Base-by-base conservation (phyloP, 495 filamentous ascomycete species). In the Chaetomium cochliodes region DNA sequence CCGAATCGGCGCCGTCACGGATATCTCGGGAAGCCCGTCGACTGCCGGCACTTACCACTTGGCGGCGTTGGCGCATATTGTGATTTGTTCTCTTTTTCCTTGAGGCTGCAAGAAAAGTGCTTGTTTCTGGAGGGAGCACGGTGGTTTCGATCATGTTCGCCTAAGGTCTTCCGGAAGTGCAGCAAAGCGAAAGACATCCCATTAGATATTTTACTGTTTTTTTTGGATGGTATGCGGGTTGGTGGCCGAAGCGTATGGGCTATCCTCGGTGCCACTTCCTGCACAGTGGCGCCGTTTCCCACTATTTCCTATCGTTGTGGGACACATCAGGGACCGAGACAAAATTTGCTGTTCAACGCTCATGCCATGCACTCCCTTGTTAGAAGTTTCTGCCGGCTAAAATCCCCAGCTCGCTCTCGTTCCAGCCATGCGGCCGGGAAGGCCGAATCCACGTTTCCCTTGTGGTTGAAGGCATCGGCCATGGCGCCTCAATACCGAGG, bases 1-100 rank as follows among this genome's bases (percentile, higher is more conserved):
- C 67, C 67, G 64, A 69, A 66, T 50, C 39, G 23, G 42, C 44
- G 46, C 41, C 60, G 37, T 30, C 60, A 30, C 60, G 42, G 59
- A 25, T 52, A 42, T 15, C n/a, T 22, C 44, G 28, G 33, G 13
- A 15, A 15, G 6, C 25, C 26, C 11, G 20, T 52, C 25, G 16
- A 52, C 23, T 61, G 57, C 47, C 59, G 59, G 59, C 59, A 42
- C 47, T 61, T 61, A 26, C 59, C 33, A 33, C 59, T 51, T n/a
- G 42, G 44, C 58, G 13, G 5, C 15, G n/a, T 39, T 22, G n/a
- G n/a, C n/a, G n/a, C n/a, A n/a, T n/a, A n/a, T 4, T 56, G 20
- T 50, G 30, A 41, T 60, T 23, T 20, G 41, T 16, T 33, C 28
- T 30, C 28, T n/a, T 12, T 28, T 11, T 26, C 0, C 22, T 33